Evolutionary conservation across 768 basidiomycete genomes (phyloP).

Genomic region (Hericium erinaceus): DNA sequence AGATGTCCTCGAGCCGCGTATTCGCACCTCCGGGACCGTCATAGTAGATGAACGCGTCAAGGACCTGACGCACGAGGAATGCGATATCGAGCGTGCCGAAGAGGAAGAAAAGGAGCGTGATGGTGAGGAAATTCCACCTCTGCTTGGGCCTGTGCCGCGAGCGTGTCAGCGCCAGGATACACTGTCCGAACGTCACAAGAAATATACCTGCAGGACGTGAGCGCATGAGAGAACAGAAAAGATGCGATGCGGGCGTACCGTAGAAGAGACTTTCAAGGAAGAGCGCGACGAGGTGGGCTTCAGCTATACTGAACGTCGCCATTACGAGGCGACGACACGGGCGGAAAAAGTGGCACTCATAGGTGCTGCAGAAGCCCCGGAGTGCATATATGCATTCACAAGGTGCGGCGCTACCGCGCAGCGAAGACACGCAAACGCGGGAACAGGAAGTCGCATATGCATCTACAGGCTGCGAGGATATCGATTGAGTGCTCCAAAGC

Average conservation of each 20-base stretch:
- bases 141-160: conserved; percentile 15
- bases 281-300: conserved; percentile 2
- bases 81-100: conserved; percentile 31
- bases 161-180: conserved; percentile 25
- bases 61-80: conserved; percentile 31
- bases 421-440: too few relatives aligned
- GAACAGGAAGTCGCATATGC: too few relatives aligned
- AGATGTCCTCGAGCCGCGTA: conserved; percentile 26
- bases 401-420: too few relatives aligned
- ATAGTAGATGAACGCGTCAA: conserved; percentile 32
- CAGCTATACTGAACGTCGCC: not conserved
- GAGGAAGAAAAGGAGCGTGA: conserved; percentile 29
- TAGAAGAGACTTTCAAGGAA: conserved; percentile 14
- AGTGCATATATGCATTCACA: too few relatives aligned
- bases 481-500: too few relatives aligned
- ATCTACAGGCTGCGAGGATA: too few relatives aligned
- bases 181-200: conserved; percentile 15
- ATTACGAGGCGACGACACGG: too few relatives aligned
- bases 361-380: too few relatives aligned
- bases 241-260: conserved; percentile 4
- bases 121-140: conserved; percentile 27
- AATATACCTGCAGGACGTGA: conserved; percentile 2
- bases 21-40: conserved; percentile 19
- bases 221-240: not conserved
- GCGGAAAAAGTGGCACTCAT: too few relatives aligned